Evolutionary conservation across 129 eudicot genomes (phyloP).

Genomic region (Flaveria ramosissima): DNA sequence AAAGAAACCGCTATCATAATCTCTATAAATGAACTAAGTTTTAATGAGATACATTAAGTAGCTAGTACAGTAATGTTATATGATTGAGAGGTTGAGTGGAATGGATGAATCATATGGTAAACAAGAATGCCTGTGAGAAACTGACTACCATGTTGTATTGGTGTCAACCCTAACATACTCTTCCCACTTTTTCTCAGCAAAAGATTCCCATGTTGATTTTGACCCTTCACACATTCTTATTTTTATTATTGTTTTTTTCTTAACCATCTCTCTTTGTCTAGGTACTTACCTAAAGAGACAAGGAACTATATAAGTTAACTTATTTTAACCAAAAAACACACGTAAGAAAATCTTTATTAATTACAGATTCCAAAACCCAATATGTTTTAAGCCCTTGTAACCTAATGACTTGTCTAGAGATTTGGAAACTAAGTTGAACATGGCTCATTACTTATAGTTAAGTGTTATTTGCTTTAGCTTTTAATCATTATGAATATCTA

Average conservation of each 20-base stretch:
- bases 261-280: neutral
- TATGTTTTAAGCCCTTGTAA: no score
- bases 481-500: neutral
- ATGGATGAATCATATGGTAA: conserved; percentile 30
- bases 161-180: conserved; percentile 55
- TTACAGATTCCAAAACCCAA: no score
- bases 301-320: neutral
- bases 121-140: conserved; percentile 36
- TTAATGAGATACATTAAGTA: neutral
- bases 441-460: neutral
- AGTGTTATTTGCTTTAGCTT: neutral
- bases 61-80: conserved; percentile 6
- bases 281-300: conserved; percentile 9
- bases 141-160: conserved; percentile 48
- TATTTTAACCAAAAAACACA: no score
- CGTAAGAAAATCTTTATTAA: no score
- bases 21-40: neutral
- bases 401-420: no score
- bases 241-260: neutral
- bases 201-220: conserved; percentile 65
- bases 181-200: conserved; percentile 42
- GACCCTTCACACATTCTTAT: conserved; percentile 51
- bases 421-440: no score
- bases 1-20: neutral
- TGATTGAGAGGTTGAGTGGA: conserved; percentile 30